A percentile compares a stretch with the other conserved stretches of the same genome.
Conservation (phyloP, 306 rosid species). For the Ceratonia siliqua region DNA sequence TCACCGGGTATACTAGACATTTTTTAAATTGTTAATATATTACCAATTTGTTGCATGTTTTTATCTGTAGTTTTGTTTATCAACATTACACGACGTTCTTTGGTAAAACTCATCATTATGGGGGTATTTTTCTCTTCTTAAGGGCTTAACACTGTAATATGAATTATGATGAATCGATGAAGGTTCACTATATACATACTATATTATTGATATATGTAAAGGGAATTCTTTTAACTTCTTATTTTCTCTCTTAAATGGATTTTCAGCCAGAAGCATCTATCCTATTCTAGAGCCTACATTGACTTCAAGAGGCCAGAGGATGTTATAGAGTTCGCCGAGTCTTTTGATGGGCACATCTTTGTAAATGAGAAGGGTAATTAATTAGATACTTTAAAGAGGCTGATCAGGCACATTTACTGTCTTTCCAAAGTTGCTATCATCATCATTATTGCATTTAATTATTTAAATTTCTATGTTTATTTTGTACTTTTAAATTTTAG, state of each 20-base stretch:
- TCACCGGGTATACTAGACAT: neutral
- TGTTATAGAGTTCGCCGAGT: constrained; percentile 53
- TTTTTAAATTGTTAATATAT: neutral
- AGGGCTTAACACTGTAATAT: neutral
- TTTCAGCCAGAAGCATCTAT: constrained; percentile 44
- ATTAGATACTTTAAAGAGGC: constrained; percentile 10
- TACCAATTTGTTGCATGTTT: neutral
- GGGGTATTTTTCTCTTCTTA: neutral
- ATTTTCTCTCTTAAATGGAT: constrained; percentile 14
- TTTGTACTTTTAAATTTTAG: neutral
- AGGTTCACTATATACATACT: neutral
- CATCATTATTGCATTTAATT: neutral
- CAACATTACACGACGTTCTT: neutral
- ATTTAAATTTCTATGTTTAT: too few relatives aligned
- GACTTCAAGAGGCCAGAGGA: constrained; percentile 52
- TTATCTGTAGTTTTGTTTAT: neutral
- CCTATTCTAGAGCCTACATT: constrained; percentile 49
- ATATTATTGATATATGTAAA: neutral
- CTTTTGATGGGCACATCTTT: constrained; percentile 43
- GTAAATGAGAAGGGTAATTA: constrained; percentile 49
- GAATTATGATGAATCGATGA: too few relatives aligned
- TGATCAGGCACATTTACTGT: constrained; percentile 21
- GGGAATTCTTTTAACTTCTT: neutral
- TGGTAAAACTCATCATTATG: neutral
- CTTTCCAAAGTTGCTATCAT: constrained; percentile 5